Evolutionary conservation across 306 rosid genomes (phyloP).

Genomic region (Sesbania bispinosa): DNA sequence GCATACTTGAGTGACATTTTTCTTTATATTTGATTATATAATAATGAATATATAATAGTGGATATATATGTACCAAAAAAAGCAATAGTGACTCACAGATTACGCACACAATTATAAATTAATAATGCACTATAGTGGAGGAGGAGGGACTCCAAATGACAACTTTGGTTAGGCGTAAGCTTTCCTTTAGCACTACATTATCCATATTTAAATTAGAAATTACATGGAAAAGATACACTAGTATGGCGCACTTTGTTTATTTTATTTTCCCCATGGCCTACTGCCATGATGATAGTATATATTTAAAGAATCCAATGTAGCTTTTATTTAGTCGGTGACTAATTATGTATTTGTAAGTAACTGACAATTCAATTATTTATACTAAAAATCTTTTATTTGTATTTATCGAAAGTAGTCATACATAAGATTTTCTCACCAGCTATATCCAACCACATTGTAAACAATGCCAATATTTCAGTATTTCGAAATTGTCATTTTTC

Average conservation of each 20-base stretch:
- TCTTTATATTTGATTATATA: not conserved
- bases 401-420: conserved; percentile 37
- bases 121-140: conserved; percentile 10
- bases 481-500: not conserved
- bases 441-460: not conserved
- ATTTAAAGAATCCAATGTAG: conserved; percentile 22
- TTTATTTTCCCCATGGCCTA: conserved; percentile 36
- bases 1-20: conserved; percentile 17
- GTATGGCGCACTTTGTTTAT: conserved; percentile 35
- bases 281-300: conserved; percentile 41
- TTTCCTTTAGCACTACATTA: conserved; percentile 39
- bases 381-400: conserved; percentile 33
- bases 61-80: not conserved
- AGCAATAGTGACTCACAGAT: conserved; percentile 28
- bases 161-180: conserved; percentile 34
- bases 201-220: conserved; percentile 40
- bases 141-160: conserved; percentile 27
- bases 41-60: not conserved
- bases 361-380: not conserved
- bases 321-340: conserved; percentile 37
- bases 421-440: conserved; percentile 12
- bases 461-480: not conserved
- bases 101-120: conserved; percentile 9
- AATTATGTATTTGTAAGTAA: conserved; percentile 10
- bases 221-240: conserved; percentile 26